Evolutionary conservation across 2,329 filamentous ascomycete genomes (phyloP).

Genomic region (Beauveria rudraprayagi): DNA sequence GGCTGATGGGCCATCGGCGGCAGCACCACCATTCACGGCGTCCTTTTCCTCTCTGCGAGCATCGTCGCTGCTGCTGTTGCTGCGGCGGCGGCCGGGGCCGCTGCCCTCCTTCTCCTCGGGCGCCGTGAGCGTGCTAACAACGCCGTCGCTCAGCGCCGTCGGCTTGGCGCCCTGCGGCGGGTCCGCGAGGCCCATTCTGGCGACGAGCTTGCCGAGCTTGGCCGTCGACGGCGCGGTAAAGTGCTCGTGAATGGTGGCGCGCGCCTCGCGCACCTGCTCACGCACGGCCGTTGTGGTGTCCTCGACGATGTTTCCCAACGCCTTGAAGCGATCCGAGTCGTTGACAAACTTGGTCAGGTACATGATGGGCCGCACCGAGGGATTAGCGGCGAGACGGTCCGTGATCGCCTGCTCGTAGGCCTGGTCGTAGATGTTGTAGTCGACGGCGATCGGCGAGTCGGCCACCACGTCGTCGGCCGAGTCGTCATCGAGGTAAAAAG

Average conservation of each 20-base stretch:
- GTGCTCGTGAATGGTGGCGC: conserved; percentile 1
- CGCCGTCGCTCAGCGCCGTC: neutral
- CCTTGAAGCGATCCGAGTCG: conserved; percentile 33
- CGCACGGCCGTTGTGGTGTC: conserved; percentile 17
- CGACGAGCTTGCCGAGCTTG: conserved; percentile 15
- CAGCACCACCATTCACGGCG: too few relatives aligned
- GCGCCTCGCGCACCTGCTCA: conserved; percentile 7
- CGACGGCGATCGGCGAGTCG: conserved; percentile 76
- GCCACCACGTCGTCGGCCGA: conserved; percentile 50
- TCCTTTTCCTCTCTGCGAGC: neutral
- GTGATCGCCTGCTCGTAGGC: conserved; percentile 75
- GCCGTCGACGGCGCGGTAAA: conserved; percentile 13
- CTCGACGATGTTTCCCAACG: conserved; percentile 30
- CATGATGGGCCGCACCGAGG: conserved; percentile 33
- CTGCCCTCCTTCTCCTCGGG: neutral
- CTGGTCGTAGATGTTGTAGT: conserved; percentile 80
- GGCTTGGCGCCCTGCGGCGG: neutral
- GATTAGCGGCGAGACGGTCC: conserved; percentile 52
- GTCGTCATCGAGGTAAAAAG: conserved; percentile 31
- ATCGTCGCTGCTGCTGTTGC: neutral
- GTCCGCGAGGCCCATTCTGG: conserved; percentile 7
- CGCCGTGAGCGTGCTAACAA: too few relatives aligned
- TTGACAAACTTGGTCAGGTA: conserved; percentile 43
- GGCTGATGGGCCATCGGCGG: neutral
- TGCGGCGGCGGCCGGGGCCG: too few relatives aligned